These are phyloP conservation scores for Incumbomyces delicatus DNA, from an alignment of 2,329 filamentous ascomycete species.

Conservation along the genomic window DNA sequence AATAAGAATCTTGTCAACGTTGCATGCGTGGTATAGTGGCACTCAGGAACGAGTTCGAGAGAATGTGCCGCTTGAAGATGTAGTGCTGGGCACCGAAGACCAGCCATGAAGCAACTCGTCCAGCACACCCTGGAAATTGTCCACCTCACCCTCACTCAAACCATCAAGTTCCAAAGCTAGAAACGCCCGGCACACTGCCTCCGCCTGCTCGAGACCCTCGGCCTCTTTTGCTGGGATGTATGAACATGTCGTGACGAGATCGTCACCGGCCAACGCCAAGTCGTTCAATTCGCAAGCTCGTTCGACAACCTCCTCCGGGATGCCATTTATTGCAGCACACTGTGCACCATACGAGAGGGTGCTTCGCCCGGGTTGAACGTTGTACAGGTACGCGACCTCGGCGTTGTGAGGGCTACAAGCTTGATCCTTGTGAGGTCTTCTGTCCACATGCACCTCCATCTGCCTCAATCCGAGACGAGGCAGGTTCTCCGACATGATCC, in stretches of 20 bases:
- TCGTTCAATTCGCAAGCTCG: conserved; percentile 65
- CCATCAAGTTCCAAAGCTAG: conserved; percentile 10
- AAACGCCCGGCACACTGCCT: conserved; percentile 13
- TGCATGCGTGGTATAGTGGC: no score
- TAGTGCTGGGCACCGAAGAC: neutral
- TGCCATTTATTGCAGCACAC: conserved; percentile 79
- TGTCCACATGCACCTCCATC: conserved; percentile 45
- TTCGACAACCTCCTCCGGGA: conserved; percentile 60
- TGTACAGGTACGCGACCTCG: conserved; percentile 60
- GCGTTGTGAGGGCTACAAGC: conserved; percentile 36
- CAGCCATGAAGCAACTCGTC: neutral
- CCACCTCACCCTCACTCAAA: neutral
- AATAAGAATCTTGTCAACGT: no score
- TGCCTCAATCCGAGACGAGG: conserved; percentile 44
- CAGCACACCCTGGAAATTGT: neutral
- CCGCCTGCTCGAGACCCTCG: conserved; percentile 57
- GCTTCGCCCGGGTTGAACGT: conserved; percentile 55
- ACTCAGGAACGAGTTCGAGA: no score
- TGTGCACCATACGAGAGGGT: conserved; percentile 73
- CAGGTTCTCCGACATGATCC: conserved; percentile 38
- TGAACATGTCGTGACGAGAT: conserved; percentile 64
- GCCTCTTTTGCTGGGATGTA: conserved; percentile 55
- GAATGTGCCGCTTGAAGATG: no score
- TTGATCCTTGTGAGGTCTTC: conserved; percentile 11
- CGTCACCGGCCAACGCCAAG: conserved; percentile 61